phyloP scores from a whole-genome alignment of 805 yeast species.

The Metahyphopichia silvanorum region DNA sequence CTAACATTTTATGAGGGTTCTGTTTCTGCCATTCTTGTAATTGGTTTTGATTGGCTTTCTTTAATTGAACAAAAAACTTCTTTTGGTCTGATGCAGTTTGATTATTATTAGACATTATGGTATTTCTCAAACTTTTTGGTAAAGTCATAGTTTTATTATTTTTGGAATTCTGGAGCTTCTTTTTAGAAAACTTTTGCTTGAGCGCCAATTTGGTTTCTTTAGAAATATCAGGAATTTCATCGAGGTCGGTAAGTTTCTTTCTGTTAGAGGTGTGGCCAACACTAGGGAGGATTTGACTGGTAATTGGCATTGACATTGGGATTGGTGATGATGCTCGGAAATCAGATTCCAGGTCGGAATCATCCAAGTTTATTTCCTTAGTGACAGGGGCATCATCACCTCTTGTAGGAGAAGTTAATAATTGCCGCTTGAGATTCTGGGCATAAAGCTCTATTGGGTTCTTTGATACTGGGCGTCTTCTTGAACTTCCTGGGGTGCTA shows the following conservation, averaged over 20 bases:
- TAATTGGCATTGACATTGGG: neutral
- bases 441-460: slow-evolving; percentile 37
- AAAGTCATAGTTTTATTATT: slow-evolving; percentile 5
- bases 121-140: slow-evolving; percentile 10
- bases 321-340: slow-evolving; percentile 1
- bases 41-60: slow-evolving; percentile 45
- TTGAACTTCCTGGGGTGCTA: neutral
- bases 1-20: slow-evolving; percentile 16
- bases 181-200: slow-evolving; percentile 29
- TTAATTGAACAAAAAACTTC: slow-evolving; percentile 32
- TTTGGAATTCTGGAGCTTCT: slow-evolving; percentile 9
- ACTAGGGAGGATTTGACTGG: neutral
- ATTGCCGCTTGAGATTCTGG: slow-evolving; percentile 22
- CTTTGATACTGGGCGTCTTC: slow-evolving; percentile 4
- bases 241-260: slow-evolving; percentile 7
- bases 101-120: slow-evolving; percentile 5
- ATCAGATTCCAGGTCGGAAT: slow-evolving; percentile 24
- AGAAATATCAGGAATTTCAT: slow-evolving; percentile 25
- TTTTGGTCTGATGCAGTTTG: slow-evolving; percentile 1
- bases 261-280: slow-evolving; percentile 1
- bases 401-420: slow-evolving; percentile 23
- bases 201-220: slow-evolving; percentile 30
- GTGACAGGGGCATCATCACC: slow-evolving; percentile 4
- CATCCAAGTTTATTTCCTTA: slow-evolving; percentile 21
- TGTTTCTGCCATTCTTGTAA: slow-evolving; percentile 13